Conservation (phyloP, 1,139 yeast genomes). For the Hansenula sp. region DNA sequence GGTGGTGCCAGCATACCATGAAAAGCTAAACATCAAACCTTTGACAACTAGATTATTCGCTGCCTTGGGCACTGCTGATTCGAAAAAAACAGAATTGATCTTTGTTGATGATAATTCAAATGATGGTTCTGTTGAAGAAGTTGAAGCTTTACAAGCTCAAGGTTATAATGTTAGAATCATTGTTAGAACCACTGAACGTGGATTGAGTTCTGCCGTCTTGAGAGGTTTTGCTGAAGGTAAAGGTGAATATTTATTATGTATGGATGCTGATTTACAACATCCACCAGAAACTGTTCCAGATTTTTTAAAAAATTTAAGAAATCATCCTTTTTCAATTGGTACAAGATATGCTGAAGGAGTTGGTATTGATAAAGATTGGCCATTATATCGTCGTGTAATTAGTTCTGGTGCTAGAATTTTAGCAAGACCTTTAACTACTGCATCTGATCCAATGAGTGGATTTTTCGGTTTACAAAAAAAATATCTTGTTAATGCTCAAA, state of each 20-base stretch:
- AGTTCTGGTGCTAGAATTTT: constrained; percentile 40
- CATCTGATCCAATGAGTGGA: constrained; percentile 45
- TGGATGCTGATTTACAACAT: constrained; percentile 47
- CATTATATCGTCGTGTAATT: constrained; percentile 39
- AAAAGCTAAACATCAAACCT: constrained; percentile 39
- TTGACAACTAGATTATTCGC: constrained; percentile 40
- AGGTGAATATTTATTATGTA: constrained; percentile 39
- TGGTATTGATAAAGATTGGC: constrained; percentile 46
- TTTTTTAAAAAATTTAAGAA: constrained; percentile 31
- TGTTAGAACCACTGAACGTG: constrained; percentile 42
- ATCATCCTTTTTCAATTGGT: constrained; percentile 38
- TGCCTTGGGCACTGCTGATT: constrained; percentile 36
- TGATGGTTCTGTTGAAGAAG: constrained; percentile 45
- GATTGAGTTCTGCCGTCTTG: constrained; percentile 40
- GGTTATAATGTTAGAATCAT: constrained; percentile 41
- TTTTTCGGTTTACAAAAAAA: constrained; percentile 41
- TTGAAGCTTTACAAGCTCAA: constrained; percentile 33
- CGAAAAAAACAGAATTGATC: constrained; percentile 37
- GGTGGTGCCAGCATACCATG: constrained; percentile 44
- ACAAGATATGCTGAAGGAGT: constrained; percentile 46
- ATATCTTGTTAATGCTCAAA: constrained; percentile 29
- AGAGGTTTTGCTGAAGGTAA: constrained; percentile 39
- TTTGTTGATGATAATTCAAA: constrained; percentile 45
- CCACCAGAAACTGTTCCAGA: constrained; percentile 44
- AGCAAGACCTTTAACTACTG: constrained; percentile 40